Percentiles rank a stretch among this genome's conserved stretches.
phyloP scores from a whole-genome alignment of 2,329 filamentous ascomycete species.

The Aspergillus chevalieri region DNA sequence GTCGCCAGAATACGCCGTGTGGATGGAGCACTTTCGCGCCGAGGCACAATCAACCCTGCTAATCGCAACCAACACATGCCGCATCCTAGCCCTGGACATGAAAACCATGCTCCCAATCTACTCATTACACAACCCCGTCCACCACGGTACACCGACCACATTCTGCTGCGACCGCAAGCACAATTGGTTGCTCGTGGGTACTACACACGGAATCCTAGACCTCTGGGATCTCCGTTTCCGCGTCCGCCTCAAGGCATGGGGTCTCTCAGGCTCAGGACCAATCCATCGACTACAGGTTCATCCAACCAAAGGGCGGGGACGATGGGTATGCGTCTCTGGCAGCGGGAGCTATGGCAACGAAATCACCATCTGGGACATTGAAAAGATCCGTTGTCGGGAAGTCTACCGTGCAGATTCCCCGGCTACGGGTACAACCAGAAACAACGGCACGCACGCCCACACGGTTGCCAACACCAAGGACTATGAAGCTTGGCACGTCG shows the following conservation, averaged over 20 bases:
- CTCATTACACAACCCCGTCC: slow-evolving; percentile 75
- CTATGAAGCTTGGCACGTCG: slow-evolving; percentile 81
- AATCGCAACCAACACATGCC: slow-evolving; percentile 78
- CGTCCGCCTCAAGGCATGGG: slow-evolving; percentile 81
- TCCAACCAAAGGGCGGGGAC: slow-evolving; percentile 68
- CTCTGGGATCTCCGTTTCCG: slow-evolving; percentile 97
- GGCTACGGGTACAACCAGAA: slow-evolving; percentile 10
- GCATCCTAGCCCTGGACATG: slow-evolving; percentile 77
- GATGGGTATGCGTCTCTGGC: slow-evolving; percentile 82
- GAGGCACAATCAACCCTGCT: slow-evolving; percentile 77
- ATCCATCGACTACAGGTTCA: slow-evolving; percentile 77
- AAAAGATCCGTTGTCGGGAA: slow-evolving; percentile 81
- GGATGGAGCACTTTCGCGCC: slow-evolving; percentile 85
- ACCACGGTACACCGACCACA: slow-evolving; percentile 85
- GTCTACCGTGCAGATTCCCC: slow-evolving; percentile 62
- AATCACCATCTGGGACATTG: slow-evolving; percentile 91
- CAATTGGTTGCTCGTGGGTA: slow-evolving; percentile 87
- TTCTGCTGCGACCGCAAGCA: slow-evolving; percentile 81
- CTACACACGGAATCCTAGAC: slow-evolving; percentile 84
- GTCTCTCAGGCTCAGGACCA: slow-evolving; percentile 69
- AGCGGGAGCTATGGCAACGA: slow-evolving; percentile 76
- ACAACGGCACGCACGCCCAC: slow-evolving; percentile 44
- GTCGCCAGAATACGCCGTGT: slow-evolving; percentile 68
- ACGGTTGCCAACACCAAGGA: slow-evolving; percentile 44
- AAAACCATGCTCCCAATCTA: slow-evolving; percentile 79